These are phyloP conservation scores for Agaricus subrufescens DNA, from an alignment of 768 basidiomycete species.

Conservation along the genomic window DNA sequence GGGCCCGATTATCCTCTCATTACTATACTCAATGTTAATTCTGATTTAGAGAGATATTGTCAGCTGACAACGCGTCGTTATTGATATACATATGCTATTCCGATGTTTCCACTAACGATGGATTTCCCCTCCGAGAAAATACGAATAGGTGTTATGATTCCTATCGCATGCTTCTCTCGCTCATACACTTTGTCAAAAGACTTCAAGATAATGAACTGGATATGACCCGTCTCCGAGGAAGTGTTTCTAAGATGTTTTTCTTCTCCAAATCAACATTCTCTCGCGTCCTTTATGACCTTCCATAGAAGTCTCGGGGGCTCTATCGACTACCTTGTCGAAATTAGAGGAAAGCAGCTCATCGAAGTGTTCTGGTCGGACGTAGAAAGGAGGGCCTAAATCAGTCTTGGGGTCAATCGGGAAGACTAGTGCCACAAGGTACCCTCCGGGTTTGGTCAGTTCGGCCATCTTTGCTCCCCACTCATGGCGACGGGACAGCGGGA, in stretches of 20 bases:
- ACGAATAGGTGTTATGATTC: too few species aligned
- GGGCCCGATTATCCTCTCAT: too few species aligned
- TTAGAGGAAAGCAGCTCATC: slow-evolving; percentile 39
- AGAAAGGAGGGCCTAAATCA: slow-evolving; percentile 58
- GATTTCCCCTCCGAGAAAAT: too few species aligned
- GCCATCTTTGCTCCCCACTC: slow-evolving; percentile 61
- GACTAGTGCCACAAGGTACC: slow-evolving; percentile 54
- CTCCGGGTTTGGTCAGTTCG: slow-evolving; percentile 53
- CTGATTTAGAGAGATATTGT: too few species aligned
- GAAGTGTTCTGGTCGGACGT: slow-evolving; percentile 54
- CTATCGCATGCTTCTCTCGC: too few species aligned
- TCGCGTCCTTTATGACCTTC: slow-evolving; percentile 43
- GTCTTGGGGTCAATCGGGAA: slow-evolving; percentile 47
- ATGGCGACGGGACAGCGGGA: slow-evolving; percentile 46
- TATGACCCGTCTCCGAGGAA: too few species aligned
- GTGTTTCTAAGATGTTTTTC: slow-evolving; percentile 7
- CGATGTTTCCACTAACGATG: too few species aligned
- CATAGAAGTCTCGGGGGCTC: slow-evolving; percentile 39
- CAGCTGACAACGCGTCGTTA: too few species aligned
- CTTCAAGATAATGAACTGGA: too few species aligned
- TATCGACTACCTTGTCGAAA: slow-evolving; percentile 53
- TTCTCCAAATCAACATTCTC: slow-evolving; percentile 51
- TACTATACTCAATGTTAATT: too few species aligned
- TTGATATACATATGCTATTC: too few species aligned
- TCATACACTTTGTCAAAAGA: too few species aligned